Conservation (phyloP, 129 eudicot species). For the Smallanthus sonchifolius region DNA sequence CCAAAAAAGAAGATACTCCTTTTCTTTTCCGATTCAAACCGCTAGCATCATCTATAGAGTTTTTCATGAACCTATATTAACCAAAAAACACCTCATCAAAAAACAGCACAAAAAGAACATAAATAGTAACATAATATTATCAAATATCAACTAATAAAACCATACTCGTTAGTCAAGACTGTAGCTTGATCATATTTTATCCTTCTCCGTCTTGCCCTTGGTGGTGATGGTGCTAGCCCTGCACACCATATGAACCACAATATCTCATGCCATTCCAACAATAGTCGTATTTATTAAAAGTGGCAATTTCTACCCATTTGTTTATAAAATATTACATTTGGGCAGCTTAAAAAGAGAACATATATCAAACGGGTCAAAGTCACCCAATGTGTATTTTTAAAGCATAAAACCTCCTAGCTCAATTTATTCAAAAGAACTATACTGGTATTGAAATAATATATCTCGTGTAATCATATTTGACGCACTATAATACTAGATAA, state of each 20-base stretch:
- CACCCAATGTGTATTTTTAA: neutral
- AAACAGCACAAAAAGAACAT: neutral
- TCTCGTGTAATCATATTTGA: neutral
- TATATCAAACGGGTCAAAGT: neutral
- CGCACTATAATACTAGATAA: neutral
- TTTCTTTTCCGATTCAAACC: conserved; percentile 37
- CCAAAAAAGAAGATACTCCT: conserved; percentile 45
- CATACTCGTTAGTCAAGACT: conserved; percentile 63
- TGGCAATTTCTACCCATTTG: neutral
- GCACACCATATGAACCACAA: conserved; percentile 14
- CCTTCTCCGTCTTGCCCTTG: conserved; percentile 51
- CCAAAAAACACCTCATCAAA: conserved; percentile 9
- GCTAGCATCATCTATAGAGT: conserved; percentile 36
- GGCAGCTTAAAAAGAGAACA: neutral
- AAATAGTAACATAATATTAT: neutral
- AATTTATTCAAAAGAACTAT: neutral
- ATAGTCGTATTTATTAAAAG: neutral
- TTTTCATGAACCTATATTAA: conserved; percentile 55
- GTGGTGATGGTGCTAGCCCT: conserved; percentile 28
- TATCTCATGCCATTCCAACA: neutral
- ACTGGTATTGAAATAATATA: neutral
- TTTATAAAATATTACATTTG: neutral
- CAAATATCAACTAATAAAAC: neutral
- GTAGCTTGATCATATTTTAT: conserved; percentile 46
- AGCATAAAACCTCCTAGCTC: neutral